phyloP scores from a whole-genome alignment of 768 basidiomycete genomes.

The Favolaschia claudopus region DNA sequence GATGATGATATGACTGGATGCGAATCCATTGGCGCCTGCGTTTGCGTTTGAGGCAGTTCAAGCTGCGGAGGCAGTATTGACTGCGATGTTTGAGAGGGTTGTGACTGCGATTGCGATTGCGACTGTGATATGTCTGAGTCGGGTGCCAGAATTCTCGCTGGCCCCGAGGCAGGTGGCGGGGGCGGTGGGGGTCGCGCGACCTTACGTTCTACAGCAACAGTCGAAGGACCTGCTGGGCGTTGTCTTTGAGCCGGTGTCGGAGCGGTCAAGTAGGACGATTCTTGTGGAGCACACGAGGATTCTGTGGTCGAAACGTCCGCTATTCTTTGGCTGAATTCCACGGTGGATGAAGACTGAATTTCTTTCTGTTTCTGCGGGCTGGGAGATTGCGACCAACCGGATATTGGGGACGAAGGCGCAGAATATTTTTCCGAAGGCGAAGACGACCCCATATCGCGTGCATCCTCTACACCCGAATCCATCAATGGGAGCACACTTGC shows the following conservation, averaged over 20 bases:
- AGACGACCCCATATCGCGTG: conserved; percentile 17
- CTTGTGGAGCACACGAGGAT: conserved; percentile 17
- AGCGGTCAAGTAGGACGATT: conserved; percentile 31
- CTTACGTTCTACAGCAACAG: conserved; percentile 47
- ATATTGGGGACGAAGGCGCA: conserved; percentile 9
- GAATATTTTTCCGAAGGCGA: conserved; percentile 23
- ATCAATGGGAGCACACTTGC: neutral
- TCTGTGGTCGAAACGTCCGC: neutral
- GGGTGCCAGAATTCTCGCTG: conserved; percentile 57
- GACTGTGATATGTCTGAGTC: conserved; percentile 61
- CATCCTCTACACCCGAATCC: conserved; percentile 7
- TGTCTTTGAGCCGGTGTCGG: conserved; percentile 46
- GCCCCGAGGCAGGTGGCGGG: conserved; percentile 39
- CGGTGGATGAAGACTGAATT: neutral
- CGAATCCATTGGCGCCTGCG: no score
- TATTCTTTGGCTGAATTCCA: neutral
- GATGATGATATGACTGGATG: no score
- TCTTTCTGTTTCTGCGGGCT: neutral
- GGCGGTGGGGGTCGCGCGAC: conserved; percentile 52
- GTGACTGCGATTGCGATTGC: conserved; percentile 42
- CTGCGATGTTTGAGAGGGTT: conserved; percentile 29
- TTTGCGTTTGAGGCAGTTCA: no score
- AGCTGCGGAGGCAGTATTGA: neutral
- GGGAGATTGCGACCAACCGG: conserved; percentile 8
- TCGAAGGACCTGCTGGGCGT: conserved; percentile 13